These are phyloP conservation scores for Thielaviopsis punctulata DNA, from an alignment of 2,329 filamentous ascomycete species.

Conservation along the genomic window DNA sequence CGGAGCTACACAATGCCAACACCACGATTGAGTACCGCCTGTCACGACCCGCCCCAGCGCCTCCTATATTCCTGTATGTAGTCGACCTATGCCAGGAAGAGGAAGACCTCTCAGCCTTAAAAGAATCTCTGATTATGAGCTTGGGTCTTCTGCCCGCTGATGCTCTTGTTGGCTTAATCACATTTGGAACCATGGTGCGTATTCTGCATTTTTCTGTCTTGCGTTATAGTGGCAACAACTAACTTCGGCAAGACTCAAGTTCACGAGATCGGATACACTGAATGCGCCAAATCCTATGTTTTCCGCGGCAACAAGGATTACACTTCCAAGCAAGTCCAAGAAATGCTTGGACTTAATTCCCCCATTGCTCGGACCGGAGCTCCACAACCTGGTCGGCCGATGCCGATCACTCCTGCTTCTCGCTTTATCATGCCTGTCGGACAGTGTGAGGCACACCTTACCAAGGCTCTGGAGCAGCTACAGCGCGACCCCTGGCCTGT, in stretches of 20 bases:
- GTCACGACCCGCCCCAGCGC: slow-evolving; percentile 64
- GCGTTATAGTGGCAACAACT: too few relatives aligned
- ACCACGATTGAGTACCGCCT: slow-evolving; percentile 84
- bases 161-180: slow-evolving; percentile 67
- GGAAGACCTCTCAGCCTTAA: slow-evolving; percentile 65
- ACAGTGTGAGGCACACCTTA: slow-evolving; percentile 93
- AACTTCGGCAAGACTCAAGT: slow-evolving; percentile 83
- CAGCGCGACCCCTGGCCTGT: slow-evolving; percentile 98
- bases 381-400: slow-evolving; percentile 55
- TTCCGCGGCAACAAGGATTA: slow-evolving; percentile 98
- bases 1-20: slow-evolving; percentile 64
- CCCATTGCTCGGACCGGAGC: slow-evolving; percentile 52
- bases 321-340: slow-evolving; percentile 94
- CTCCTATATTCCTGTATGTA: slow-evolving; percentile 74
- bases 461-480: slow-evolving; percentile 83
- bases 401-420: slow-evolving; percentile 63
- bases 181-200: slow-evolving; percentile 77
- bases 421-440: slow-evolving; percentile 88
- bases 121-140: slow-evolving; percentile 76
- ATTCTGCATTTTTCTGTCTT: too few relatives aligned
- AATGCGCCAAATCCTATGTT: slow-evolving; percentile 96
- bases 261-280: slow-evolving; percentile 92
- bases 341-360: slow-evolving; percentile 80
- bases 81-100: slow-evolving; percentile 82
- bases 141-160: slow-evolving; percentile 67